These are phyloP conservation scores for Umbilicus rupestris DNA, from an alignment of 164 flowering plant species.

Conservation along the genomic window DNA sequence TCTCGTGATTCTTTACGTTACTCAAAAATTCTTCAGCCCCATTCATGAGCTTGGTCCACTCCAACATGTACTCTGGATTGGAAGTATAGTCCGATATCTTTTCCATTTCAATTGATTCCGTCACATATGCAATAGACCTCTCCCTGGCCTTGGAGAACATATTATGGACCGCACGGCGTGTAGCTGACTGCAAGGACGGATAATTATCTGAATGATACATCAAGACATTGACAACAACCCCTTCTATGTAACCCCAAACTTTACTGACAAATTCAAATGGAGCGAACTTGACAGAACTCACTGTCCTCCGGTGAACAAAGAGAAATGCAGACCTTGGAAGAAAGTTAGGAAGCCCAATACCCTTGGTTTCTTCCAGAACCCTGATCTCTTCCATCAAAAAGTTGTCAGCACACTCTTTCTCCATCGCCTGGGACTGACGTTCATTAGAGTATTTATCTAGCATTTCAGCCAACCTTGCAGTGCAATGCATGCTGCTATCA, in stretches of 20 bases:
- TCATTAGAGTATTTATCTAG: constrained; percentile 17
- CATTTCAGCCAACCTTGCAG: constrained; percentile 25
- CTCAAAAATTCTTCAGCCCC: constrained; percentile 3
- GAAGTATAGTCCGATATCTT: constrained; percentile 28
- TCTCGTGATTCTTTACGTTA: not conserved
- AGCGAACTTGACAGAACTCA: constrained; percentile 5
- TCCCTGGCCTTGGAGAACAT: constrained; percentile 16
- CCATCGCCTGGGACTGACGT: not conserved
- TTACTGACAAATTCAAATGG: constrained; percentile 17
- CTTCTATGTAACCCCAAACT: constrained; percentile 21
- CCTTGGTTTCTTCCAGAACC: constrained; percentile 23
- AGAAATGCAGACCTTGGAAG: constrained; percentile 22
- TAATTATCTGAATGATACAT: constrained; percentile 17
- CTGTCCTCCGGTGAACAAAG: constrained; percentile 12
- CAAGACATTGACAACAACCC: constrained; percentile 16
- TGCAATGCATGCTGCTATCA: constrained; percentile 19
- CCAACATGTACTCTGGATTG: constrained; percentile 17
- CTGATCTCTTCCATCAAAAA: constrained; percentile 26
- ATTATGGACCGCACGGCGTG: constrained; percentile 15
- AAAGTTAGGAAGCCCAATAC: constrained; percentile 32
- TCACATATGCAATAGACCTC: constrained; percentile 11
- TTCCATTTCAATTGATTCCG: constrained; percentile 32
- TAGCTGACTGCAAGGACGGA: constrained; percentile 16
- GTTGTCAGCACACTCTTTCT: not conserved
- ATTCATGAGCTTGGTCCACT: constrained; percentile 19